Evolutionary conservation across 371 early-diverging fungal genomes (phyloP).

Genomic region (Neoconidiobolus thromboides): DNA sequence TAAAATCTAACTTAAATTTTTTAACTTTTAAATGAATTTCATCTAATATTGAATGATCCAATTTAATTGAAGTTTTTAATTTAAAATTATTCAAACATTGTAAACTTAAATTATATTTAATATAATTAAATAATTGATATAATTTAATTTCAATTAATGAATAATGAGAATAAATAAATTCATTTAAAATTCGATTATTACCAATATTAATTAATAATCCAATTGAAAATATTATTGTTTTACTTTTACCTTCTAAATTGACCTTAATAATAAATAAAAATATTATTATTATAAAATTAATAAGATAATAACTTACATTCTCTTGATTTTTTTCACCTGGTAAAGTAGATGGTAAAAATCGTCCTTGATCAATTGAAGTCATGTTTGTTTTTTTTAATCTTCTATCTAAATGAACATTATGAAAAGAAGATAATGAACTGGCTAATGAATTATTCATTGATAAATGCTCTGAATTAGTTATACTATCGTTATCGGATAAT

Average conservation of each 20-base stretch:
- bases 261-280: constrained; percentile 9
- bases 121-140: constrained; percentile 30
- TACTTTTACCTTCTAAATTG: constrained; percentile 19
- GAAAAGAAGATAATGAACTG: constrained; percentile 12
- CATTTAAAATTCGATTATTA: constrained; percentile 21
- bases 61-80: background rate
- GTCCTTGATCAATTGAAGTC: constrained; percentile 40
- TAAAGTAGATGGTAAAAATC: constrained; percentile 36
- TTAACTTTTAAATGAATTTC: too few species aligned
- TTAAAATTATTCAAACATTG: background rate
- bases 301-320: background rate
- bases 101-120: constrained; percentile 38
- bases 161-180: constrained; percentile 43
- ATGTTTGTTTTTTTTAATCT: constrained; percentile 30
- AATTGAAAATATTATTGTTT: constrained; percentile 33
- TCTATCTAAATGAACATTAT: constrained; percentile 12
- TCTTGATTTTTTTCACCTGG: constrained; percentile 16
- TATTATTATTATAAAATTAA: background rate
- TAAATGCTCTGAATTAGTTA: too few species aligned
- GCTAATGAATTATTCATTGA: constrained; percentile 8
- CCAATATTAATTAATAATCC: constrained; percentile 29
- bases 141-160: constrained; percentile 35
- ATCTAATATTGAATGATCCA: background rate
- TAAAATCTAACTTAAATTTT: too few species aligned
- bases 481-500: too few species aligned